Conservation (phyloP, 345 rosid species). For the Lumnitzera littorea region DNA sequence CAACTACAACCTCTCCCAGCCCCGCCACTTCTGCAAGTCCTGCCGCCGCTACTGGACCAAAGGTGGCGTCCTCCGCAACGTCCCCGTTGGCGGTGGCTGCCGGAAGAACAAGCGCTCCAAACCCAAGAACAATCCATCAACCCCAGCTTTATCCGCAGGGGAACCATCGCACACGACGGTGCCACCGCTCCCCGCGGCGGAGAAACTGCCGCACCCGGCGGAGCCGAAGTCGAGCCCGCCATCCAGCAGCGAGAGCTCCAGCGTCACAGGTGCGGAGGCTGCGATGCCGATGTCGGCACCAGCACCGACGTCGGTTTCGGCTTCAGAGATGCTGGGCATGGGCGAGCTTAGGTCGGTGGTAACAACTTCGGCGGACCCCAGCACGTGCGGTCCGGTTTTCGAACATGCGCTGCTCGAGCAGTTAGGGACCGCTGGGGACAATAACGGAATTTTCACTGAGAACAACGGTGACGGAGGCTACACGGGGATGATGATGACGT, state of each 20-base stretch:
- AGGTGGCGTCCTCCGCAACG: constrained; percentile 97
- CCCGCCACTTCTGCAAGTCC: constrained; percentile 94
- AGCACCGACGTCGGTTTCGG: constrained; percentile 31
- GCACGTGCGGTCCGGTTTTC: constrained; percentile 20
- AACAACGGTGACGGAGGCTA: constrained; percentile 54
- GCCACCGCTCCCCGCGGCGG: constrained; percentile 5
- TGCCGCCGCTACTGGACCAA: constrained; percentile 99
- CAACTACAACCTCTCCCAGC: constrained; percentile 97
- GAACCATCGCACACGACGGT: neutral
- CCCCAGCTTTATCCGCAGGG: constrained; percentile 4
- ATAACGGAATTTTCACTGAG: too few relatives aligned
- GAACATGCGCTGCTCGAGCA: constrained; percentile 47
- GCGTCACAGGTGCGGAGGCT: constrained; percentile 24
- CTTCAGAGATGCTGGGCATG: constrained; percentile 11
- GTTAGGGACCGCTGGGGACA: constrained; percentile 12
- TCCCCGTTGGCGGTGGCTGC: constrained; percentile 87
- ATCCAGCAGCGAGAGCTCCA: constrained; percentile 71
- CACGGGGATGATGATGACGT: constrained; percentile 34
- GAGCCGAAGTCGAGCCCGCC: constrained; percentile 73
- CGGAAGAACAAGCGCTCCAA: constrained; percentile 70
- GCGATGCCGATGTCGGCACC: constrained; percentile 41
- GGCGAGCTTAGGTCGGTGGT: constrained; percentile 6
- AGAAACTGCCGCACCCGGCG: constrained; percentile 11
- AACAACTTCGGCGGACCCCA: neutral
- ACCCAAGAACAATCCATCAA: constrained; percentile 19